A percentile compares a stretch with the other conserved stretches of the same genome.
Evolutionary conservation across 257 asterid species (phyloP).

Genomic region (Plantago ovata): DNA sequence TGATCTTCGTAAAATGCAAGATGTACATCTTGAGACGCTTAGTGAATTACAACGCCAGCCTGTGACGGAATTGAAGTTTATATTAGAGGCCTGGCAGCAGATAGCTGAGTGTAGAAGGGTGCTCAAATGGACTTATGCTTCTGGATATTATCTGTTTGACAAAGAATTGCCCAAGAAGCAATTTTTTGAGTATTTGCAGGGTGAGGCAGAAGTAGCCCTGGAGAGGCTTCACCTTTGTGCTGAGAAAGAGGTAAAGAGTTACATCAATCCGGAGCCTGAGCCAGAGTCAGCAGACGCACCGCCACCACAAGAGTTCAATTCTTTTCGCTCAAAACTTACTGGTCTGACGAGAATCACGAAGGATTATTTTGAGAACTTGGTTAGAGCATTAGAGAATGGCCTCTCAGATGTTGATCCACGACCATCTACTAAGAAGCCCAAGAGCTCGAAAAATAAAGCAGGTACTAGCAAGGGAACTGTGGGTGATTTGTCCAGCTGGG

Average conservation of each 20-base stretch:
- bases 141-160: slow-evolving; percentile 31
- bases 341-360: slow-evolving; percentile 88
- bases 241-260: slow-evolving; percentile 75
- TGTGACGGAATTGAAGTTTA: neutral
- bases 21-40: slow-evolving; percentile 9
- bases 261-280: slow-evolving; percentile 28
- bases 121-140: slow-evolving; percentile 42
- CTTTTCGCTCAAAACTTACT: slow-evolving; percentile 78
- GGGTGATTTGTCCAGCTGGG: neutral
- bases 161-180: slow-evolving; percentile 4
- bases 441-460: too few relatives aligned
- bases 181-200: slow-evolving; percentile 90
- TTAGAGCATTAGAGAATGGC: slow-evolving; percentile 83
- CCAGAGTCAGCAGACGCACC: too few relatives aligned
- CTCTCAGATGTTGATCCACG: slow-evolving; percentile 53
- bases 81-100: slow-evolving; percentile 43
- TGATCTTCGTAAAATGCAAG: slow-evolving; percentile 8
- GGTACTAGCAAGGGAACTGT: slow-evolving; percentile 4
- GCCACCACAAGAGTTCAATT: slow-evolving; percentile 65
- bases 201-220: slow-evolving; percentile 93
- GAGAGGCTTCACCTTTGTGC: slow-evolving; percentile 95
- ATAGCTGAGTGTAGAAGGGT: slow-evolving; percentile 48
- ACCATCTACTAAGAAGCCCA: too few relatives aligned
- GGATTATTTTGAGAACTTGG: slow-evolving; percentile 88
- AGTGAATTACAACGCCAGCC: neutral